These are phyloP conservation scores for Colletotrichum tamarilloi DNA, from an alignment of 2,329 filamentous ascomycete genomes.

Conservation along the genomic window DNA sequence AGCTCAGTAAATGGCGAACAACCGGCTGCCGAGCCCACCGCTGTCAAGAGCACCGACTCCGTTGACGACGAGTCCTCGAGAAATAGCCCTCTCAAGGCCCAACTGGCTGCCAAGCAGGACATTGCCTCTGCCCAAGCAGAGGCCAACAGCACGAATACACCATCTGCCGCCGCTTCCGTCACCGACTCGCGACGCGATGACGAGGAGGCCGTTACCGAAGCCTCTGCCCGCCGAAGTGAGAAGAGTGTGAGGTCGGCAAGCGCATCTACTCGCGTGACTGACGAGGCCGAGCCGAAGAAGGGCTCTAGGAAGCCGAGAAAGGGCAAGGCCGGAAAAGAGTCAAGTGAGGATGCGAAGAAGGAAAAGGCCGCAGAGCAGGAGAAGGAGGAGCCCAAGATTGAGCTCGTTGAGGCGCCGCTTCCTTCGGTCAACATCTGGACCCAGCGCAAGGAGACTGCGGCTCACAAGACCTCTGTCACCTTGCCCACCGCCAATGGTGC, in stretches of 20 bases:
- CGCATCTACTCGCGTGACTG: conserved; percentile 72
- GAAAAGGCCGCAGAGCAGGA: conserved; percentile 71
- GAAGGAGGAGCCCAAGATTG: conserved; percentile 67
- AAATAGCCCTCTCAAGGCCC: conserved; percentile 27
- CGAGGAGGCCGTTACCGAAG: conserved; percentile 51
- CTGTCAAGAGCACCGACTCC: conserved; percentile 16
- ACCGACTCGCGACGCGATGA: conserved; percentile 52
- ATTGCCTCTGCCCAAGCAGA: conserved; percentile 19
- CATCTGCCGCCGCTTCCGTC: conserved; percentile 49
- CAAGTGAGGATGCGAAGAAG: conserved; percentile 55
- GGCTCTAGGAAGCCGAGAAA: conserved; percentile 61
- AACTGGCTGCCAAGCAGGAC: conserved; percentile 41
- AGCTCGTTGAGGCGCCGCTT: conserved; percentile 83
- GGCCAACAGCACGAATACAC: conserved; percentile 40
- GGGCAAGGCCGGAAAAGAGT: conserved; percentile 69
- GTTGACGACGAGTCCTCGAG: conserved; percentile 26
- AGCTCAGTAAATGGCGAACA: conserved; percentile 35
- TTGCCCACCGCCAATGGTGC: conserved; percentile 39
- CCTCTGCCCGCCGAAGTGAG: conserved; percentile 55
- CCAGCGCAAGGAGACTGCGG: conserved; percentile 76
- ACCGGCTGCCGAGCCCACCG: conserved; percentile 19
- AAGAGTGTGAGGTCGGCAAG: conserved; percentile 69
- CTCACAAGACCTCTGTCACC: conserved; percentile 60
- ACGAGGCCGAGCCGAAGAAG: conserved; percentile 74
- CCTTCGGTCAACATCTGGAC: conserved; percentile 91